Percentiles rank a stretch among this genome's conserved stretches.
Evolutionary conservation across 805 yeast species (phyloP).

Genomic region (Wickerhamiella brachini): DNA sequence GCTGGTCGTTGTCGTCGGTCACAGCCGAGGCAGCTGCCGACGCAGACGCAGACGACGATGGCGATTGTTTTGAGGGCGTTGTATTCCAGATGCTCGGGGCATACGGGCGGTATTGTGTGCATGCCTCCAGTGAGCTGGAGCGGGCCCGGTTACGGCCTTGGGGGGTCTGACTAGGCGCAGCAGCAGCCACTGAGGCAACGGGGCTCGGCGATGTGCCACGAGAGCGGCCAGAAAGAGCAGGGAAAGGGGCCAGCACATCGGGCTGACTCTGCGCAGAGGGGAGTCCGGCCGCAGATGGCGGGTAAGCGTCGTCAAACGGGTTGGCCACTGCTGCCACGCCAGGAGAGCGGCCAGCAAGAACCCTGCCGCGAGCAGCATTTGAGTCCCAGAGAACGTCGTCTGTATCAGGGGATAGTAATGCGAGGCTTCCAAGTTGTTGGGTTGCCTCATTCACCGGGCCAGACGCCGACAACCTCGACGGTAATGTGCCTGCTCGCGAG

Average conservation of each 20-base stretch:
- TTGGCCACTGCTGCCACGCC: neutral
- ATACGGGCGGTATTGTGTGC: constrained; percentile 7
- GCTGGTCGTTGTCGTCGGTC: constrained; percentile 3
- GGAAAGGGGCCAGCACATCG: neutral
- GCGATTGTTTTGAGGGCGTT: neutral
- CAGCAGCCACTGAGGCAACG: constrained; percentile 10
- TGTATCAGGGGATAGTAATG: constrained; percentile 22
- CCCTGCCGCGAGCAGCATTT: constrained; percentile 1
- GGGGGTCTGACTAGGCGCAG: neutral
- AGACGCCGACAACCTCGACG: constrained; percentile 36
- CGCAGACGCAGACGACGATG: constrained; percentile 1
- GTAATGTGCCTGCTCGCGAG: constrained; percentile 68
- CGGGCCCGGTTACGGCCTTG: constrained; percentile 3
- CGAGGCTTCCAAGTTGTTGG: constrained; percentile 23
- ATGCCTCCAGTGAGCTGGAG: constrained; percentile 9
- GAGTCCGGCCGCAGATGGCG: neutral
- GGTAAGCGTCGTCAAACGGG: constrained; percentile 2
- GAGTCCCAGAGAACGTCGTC: constrained; percentile 7
- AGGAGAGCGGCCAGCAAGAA: constrained; percentile 6
- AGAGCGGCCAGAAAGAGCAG: constrained; percentile 7
- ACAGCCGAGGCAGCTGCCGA: neutral
- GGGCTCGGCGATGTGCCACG: constrained; percentile 12
- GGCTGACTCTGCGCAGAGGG: neutral
- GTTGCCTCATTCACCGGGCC: constrained; percentile 6
- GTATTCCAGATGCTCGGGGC: constrained; percentile 13